A percentile compares a stretch with the other conserved stretches of the same genome.
These are phyloP conservation scores for Xerocomus tenax DNA, from an alignment of 1,284 basidiomycete genomes.

Conservation along the genomic window DNA sequence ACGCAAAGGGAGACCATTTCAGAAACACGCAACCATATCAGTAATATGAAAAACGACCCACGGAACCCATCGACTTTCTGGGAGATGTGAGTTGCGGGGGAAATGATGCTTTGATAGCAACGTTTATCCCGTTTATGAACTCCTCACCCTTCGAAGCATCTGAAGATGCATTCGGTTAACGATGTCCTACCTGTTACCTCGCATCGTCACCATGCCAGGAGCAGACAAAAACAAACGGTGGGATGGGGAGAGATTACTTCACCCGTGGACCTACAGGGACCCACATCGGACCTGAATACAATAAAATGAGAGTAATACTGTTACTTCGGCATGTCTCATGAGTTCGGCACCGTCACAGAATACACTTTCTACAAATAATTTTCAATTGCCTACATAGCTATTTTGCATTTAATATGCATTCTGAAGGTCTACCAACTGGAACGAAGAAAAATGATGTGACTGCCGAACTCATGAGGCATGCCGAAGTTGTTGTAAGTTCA, in stretches of 20 bases:
- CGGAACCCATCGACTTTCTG: conserved; percentile 14
- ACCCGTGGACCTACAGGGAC: conserved; percentile 22
- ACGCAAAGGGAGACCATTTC: not conserved
- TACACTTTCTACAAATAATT: too few relatives aligned
- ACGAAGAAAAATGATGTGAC: too few relatives aligned
- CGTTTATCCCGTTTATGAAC: conserved; percentile 16
- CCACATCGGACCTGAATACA: conserved; percentile 20
- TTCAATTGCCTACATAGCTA: too few relatives aligned
- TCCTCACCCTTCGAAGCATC: not conserved
- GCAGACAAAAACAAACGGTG: conserved; percentile 18
- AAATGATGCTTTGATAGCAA: not conserved
- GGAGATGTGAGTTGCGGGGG: not conserved
- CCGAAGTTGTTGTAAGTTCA: too few relatives aligned
- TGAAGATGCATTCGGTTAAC: conserved; percentile 1
- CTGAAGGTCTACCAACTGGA: too few relatives aligned
- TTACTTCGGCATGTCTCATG: too few relatives aligned
- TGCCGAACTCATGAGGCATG: too few relatives aligned
- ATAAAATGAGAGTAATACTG: conserved; percentile 1
- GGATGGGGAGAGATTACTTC: not conserved
- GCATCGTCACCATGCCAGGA: conserved; percentile 8
- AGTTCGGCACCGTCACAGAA: too few relatives aligned
- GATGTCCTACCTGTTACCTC: conserved; percentile 2
- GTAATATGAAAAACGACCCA: conserved; percentile 11
- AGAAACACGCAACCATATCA: not conserved
- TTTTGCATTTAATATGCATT: too few relatives aligned